Evolutionary conservation across 345 rosid genomes (phyloP).

Genomic region (Cardamine occulta): DNA sequence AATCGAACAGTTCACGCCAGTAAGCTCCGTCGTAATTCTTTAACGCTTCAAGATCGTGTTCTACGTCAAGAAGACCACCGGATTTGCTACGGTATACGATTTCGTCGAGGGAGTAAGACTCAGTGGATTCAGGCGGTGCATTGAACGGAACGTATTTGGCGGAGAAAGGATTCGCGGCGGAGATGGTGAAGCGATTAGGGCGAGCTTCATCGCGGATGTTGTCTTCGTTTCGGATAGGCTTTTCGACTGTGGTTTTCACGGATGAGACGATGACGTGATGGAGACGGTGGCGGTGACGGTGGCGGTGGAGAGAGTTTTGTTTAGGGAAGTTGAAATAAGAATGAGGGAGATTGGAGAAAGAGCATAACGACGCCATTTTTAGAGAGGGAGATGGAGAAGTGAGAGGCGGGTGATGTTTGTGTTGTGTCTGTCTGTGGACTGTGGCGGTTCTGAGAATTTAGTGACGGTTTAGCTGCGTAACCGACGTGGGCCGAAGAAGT

Average conservation of each 20-base stretch:
- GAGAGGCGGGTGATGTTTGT: conserved; percentile 32
- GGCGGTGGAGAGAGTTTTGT: neutral
- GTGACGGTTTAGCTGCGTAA: neutral
- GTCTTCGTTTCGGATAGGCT: conserved; percentile 9
- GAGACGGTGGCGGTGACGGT: neutral
- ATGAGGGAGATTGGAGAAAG: neutral
- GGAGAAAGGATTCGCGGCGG: conserved; percentile 21
- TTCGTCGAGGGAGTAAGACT: conserved; percentile 77
- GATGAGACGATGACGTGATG: conserved; percentile 19
- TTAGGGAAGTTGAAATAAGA: conserved; percentile 26
- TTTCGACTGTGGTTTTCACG: conserved; percentile 7
- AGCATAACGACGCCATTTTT: conserved; percentile 12
- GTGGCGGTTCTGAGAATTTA: neutral
- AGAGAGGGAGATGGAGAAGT: conserved; percentile 17
- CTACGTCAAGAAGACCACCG: conserved; percentile 74
- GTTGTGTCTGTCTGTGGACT: neutral
- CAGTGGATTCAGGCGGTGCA: conserved; percentile 49
- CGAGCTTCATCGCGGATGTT: conserved; percentile 39
- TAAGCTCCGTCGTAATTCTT: conserved; percentile 59
- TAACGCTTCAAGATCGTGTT: conserved; percentile 69
- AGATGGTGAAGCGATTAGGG: conserved; percentile 4
- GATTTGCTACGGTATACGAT: conserved; percentile 72
- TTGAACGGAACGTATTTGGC: conserved; percentile 61
- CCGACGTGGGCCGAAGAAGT: neutral
- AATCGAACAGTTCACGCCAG: conserved; percentile 71